These are phyloP conservation scores for Phytophthora pini DNA, from an alignment of 352 stramenopile species.

Conservation along the genomic window DNA sequence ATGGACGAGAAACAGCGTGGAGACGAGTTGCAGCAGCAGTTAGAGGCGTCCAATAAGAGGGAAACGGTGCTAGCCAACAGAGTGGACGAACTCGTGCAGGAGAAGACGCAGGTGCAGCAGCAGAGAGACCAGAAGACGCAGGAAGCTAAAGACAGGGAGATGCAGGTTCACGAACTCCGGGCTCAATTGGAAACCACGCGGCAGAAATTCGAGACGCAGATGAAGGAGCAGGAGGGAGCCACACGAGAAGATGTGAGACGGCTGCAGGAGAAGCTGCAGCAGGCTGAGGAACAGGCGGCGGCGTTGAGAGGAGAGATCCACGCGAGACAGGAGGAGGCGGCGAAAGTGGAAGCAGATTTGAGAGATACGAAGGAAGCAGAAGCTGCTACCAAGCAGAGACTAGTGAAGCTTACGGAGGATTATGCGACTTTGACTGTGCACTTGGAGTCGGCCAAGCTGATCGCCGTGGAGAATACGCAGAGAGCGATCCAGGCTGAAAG, in stretches of 20 bases:
- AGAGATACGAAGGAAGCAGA: constrained; percentile 44
- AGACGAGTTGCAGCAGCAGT: constrained; percentile 30
- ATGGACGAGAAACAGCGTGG: constrained; percentile 19
- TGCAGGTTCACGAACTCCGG: constrained; percentile 29
- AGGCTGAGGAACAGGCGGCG: constrained; percentile 46
- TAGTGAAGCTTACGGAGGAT: constrained; percentile 71
- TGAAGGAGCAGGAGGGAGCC: constrained; percentile 33
- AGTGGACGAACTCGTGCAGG: constrained; percentile 24
- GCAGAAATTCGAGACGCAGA: constrained; percentile 34
- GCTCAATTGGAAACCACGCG: constrained; percentile 35
- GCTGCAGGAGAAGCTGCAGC: constrained; percentile 41
- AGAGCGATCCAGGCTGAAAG: constrained; percentile 48
- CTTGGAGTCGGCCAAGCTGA: constrained; percentile 37
- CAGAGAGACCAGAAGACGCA: constrained; percentile 27
- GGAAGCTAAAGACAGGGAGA: constrained; percentile 18
- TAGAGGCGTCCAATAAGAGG: constrained; percentile 11
- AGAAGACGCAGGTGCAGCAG: constrained; percentile 51
- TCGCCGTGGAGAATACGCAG: constrained; percentile 42
- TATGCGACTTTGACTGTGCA: constrained; percentile 60
- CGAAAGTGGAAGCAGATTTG: constrained; percentile 46
- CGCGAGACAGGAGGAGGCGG: constrained; percentile 57
- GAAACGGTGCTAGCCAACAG: constrained; percentile 24
- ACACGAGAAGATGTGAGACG: constrained; percentile 40
- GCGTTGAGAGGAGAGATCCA: constrained; percentile 60
- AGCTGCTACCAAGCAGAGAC: constrained; percentile 49